Evolutionary conservation across 495 filamentous ascomycete genomes (phyloP).

Genomic region (Achaetomiella virescens): DNA sequence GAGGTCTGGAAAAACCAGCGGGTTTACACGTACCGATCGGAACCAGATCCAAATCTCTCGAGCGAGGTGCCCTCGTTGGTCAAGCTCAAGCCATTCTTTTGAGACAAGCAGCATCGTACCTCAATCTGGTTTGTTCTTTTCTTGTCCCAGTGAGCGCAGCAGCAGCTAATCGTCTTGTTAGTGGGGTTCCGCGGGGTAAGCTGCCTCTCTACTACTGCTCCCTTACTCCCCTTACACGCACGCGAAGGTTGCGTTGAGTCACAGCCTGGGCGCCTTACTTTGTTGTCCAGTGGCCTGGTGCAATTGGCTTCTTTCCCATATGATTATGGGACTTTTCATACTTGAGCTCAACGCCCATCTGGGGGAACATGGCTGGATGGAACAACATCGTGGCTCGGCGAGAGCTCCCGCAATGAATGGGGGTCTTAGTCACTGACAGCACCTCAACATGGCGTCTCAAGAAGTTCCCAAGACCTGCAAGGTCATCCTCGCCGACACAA

Average conservation of each 20-base stretch:
- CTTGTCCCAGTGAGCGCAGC: neutral
- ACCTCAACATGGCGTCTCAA: slow-evolving; percentile 34
- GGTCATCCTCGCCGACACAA: slow-evolving; percentile 76
- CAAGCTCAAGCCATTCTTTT: neutral
- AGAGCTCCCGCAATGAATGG: neutral
- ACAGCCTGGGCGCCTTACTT: neutral
- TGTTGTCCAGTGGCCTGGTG: too few relatives aligned
- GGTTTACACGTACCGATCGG: slow-evolving; percentile 11
- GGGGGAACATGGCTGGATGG: neutral
- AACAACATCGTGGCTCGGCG: neutral
- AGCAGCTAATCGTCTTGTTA: neutral
- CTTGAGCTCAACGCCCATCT: neutral
- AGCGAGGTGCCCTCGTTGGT: neutral
- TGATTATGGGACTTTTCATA: neutral
- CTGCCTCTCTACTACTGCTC: neutral
- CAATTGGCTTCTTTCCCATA: neutral
- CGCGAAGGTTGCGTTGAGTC: neutral
- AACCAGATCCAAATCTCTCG: slow-evolving; percentile 18
- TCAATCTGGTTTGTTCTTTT: neutral
- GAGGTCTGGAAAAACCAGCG: neutral
- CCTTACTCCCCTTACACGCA: neutral
- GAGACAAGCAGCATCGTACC: neutral
- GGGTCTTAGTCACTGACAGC: neutral
- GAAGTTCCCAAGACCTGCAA: slow-evolving; percentile 67
- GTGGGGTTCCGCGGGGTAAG: slow-evolving; percentile 20